These are phyloP conservation scores for Scedosporium apiospermum DNA, from an alignment of 2,329 filamentous ascomycete genomes.

Conservation along the genomic window DNA sequence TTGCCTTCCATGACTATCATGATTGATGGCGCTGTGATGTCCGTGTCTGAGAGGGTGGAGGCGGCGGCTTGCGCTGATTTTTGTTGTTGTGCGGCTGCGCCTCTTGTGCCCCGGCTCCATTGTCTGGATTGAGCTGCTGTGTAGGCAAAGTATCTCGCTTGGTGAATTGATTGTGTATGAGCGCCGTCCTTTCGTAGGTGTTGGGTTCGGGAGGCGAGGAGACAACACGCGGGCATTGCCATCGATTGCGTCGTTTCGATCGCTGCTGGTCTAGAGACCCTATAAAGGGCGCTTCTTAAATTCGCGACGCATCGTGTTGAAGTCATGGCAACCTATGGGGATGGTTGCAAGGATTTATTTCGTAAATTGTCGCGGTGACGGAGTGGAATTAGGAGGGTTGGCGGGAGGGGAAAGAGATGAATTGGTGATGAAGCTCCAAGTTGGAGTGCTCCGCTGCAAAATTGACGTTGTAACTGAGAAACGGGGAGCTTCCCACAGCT, in stretches of 20 bases:
- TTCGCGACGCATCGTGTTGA: constrained; percentile 28
- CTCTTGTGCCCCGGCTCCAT: neutral
- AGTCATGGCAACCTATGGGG: constrained; percentile 1
- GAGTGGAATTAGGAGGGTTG: neutral
- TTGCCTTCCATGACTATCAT: constrained; percentile 31
- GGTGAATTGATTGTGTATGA: constrained; percentile 6
- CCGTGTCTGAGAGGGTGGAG: constrained; percentile 27
- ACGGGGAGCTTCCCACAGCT: neutral
- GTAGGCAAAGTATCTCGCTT: neutral
- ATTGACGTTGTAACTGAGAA: neutral
- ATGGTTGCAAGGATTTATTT: neutral
- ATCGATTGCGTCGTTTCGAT: neutral
- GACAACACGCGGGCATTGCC: neutral
- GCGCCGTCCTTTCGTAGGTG: constrained; percentile 1
- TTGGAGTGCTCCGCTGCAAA: neutral
- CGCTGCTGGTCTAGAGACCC: constrained; percentile 21
- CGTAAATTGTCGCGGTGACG: neutral
- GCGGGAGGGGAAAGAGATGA: neutral
- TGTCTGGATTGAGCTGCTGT: neutral
- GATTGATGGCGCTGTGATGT: constrained; percentile 32
- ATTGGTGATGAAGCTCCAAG: neutral
- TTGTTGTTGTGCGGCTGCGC: neutral
- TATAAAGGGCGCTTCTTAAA: constrained; percentile 34
- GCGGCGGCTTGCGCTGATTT: neutral
- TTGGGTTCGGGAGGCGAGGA: neutral